phyloP scores from a whole-genome alignment of 805 yeast species.

The Lipomyces sp. region DNA sequence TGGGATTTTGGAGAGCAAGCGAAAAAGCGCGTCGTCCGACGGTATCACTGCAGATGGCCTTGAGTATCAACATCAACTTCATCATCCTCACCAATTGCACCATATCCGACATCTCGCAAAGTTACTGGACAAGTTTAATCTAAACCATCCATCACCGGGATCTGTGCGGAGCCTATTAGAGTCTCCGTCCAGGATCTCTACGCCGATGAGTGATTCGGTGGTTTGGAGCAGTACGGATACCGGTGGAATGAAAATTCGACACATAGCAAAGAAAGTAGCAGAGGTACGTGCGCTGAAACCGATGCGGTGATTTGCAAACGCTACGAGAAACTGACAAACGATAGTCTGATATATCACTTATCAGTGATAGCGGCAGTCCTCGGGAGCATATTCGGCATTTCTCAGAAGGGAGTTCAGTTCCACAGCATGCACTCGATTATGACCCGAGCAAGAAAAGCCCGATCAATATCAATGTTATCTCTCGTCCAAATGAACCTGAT shows the following conservation, averaged over 20 bases:
- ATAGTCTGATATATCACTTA: neutral
- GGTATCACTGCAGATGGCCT: neutral
- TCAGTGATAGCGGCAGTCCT: neutral
- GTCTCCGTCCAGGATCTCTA: neutral
- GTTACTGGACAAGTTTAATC: conserved; percentile 26
- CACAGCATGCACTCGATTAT: neutral
- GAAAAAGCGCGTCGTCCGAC: neutral
- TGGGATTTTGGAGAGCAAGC: neutral
- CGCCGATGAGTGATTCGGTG: conserved; percentile 9
- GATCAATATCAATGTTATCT: neutral
- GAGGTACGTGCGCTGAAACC: neutral
- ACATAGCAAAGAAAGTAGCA: neutral
- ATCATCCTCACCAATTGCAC: conserved; percentile 11
- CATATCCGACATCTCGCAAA: conserved; percentile 25
- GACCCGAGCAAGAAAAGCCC: neutral
- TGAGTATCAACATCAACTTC: conserved; percentile 2
- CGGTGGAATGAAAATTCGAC: neutral
- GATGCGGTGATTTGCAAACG: neutral
- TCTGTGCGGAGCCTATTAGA: neutral
- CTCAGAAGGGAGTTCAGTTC: neutral
- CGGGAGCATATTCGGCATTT: neutral
- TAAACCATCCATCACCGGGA: conserved; percentile 7
- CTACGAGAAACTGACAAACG: neutral
- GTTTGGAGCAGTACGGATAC: neutral
- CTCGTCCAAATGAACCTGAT: neutral